These are phyloP conservation scores for Boeremia exigua DNA, from an alignment of 2,329 filamentous ascomycete species.

Conservation along the genomic window DNA sequence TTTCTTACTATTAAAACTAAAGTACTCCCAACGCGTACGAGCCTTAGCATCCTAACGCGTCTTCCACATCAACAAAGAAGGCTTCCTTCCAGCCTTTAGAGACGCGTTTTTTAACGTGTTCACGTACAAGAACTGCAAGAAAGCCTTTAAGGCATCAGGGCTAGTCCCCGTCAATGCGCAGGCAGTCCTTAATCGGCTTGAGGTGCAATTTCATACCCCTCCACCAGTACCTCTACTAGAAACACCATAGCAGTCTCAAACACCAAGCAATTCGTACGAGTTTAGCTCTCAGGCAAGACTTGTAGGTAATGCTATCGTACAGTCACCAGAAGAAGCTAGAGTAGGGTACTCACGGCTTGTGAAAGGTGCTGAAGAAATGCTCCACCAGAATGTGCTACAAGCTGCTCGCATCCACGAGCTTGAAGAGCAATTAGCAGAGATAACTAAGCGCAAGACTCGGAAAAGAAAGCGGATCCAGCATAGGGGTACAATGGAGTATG, in stretches of 20 bases:
- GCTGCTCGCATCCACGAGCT: no score
- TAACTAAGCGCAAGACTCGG: no score
- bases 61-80: slow-evolving; percentile 34
- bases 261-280: not conserved
- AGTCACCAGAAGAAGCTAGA: no score
- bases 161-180: not conserved
- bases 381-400: no score
- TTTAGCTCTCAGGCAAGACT: not conserved
- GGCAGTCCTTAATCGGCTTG: not conserved
- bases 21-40: slow-evolving; percentile 39
- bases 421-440: no score
- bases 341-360: no score
- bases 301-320: not conserved
- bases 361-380: no score
- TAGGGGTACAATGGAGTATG: no score
- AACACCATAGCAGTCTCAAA: not conserved
- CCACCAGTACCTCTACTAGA: not conserved
- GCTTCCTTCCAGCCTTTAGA: slow-evolving; percentile 22
- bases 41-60: slow-evolving; percentile 33
- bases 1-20: slow-evolving; percentile 25
- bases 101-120: slow-evolving; percentile 12
- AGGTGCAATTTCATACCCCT: not conserved
- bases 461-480: no score
- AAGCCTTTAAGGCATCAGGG: slow-evolving; percentile 12
- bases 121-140: slow-evolving; percentile 6